Evolutionary conservation across 768 basidiomycete genomes (phyloP).

Genomic region (Russula sp.): DNA sequence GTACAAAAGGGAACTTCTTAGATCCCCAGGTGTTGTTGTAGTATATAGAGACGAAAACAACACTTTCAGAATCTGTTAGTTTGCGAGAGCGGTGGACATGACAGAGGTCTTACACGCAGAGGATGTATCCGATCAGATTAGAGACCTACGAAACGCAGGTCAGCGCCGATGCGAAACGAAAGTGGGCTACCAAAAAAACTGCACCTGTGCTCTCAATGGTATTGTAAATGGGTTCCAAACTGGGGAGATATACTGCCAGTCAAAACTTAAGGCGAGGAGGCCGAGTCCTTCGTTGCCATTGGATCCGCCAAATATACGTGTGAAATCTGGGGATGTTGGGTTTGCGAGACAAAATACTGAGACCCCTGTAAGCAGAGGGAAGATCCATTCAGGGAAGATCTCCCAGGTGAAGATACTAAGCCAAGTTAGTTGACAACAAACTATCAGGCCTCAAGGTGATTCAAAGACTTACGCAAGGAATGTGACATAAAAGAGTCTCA

Average conservation of each 20-base stretch:
- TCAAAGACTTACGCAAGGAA: constrained; percentile 30
- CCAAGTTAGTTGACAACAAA: not conserved
- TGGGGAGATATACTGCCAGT: constrained; percentile 29
- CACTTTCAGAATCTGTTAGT: constrained; percentile 13
- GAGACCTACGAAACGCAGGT: constrained; percentile 34
- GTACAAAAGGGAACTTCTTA: constrained; percentile 21
- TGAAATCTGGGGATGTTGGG: constrained; percentile 24
- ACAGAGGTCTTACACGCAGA: constrained; percentile 42
- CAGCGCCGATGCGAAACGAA: not conserved
- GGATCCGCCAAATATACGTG: constrained; percentile 26
- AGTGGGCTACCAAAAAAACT: not conserved
- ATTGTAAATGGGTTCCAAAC: constrained; percentile 45
- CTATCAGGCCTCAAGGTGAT: not conserved
- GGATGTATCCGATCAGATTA: constrained; percentile 41
- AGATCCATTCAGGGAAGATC: constrained; percentile 22
- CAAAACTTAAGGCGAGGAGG: constrained; percentile 27
- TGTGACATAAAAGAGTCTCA: constrained; percentile 47
- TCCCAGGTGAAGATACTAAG: constrained; percentile 32
- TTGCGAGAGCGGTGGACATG: not conserved
- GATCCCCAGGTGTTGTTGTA: constrained; percentile 28
- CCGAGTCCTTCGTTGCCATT: constrained; percentile 28
- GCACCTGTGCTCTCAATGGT: constrained; percentile 44
- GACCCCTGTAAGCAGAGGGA: constrained; percentile 27
- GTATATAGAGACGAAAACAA: constrained; percentile 28
- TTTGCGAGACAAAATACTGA: constrained; percentile 30